Evolutionary conservation across 2,329 filamentous ascomycete genomes (phyloP).

Genomic region (Cytospora schulzeri): DNA sequence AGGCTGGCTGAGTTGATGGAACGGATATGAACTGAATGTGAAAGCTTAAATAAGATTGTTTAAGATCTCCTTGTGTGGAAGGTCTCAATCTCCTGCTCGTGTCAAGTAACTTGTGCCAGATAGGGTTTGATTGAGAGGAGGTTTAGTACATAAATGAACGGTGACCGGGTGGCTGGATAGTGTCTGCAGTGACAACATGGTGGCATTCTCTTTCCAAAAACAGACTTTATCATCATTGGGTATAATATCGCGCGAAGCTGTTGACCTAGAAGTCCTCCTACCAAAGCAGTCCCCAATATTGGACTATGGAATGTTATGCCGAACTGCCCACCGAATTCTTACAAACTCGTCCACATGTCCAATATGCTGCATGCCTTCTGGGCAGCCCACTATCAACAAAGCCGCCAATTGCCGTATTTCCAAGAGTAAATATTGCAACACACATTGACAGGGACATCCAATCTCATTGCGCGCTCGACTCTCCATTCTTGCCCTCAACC

Average conservation of each 20-base stretch:
- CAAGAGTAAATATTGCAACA: background rate
- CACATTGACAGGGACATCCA: background rate
- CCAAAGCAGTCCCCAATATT: background rate
- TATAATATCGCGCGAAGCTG: background rate
- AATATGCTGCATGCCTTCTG: background rate
- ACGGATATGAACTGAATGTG: too few relatives aligned
- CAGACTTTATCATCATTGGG: background rate
- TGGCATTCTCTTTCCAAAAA: background rate
- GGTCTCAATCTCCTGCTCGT: too few relatives aligned
- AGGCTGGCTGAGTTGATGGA: too few relatives aligned
- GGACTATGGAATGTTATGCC: background rate
- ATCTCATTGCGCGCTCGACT: conserved; percentile 18
- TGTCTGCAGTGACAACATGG: background rate
- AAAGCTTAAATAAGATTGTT: too few relatives aligned
- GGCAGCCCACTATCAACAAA: background rate
- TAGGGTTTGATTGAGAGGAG: too few relatives aligned
- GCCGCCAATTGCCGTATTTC: background rate
- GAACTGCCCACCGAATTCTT: background rate
- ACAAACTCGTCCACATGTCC: background rate
- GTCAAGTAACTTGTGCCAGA: too few relatives aligned
- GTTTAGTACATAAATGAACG: too few relatives aligned
- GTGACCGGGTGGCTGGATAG: too few relatives aligned
- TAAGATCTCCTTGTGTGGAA: too few relatives aligned
- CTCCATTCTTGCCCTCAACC: conserved; percentile 25
- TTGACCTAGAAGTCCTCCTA: background rate